phyloP scores from a whole-genome alignment of 257 asterid species.

The Coffea canephora region DNA sequence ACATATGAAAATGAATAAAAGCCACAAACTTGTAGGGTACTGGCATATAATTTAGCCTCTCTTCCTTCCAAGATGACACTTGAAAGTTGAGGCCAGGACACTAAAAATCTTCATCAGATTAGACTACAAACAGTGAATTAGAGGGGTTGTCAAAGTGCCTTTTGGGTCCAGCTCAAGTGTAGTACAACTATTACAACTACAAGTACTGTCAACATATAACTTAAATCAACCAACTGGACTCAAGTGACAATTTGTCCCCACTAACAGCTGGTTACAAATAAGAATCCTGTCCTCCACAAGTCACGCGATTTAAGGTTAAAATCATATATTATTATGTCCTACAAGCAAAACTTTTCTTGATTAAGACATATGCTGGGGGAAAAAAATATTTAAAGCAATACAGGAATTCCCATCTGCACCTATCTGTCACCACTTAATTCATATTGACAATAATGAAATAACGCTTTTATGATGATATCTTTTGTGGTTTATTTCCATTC shows the following conservation, averaged over 20 bases:
- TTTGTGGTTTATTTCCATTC: not conserved
- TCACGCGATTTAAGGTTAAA: conserved; percentile 38
- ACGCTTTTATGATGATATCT: not conserved
- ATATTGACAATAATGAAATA: not conserved
- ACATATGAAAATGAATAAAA: too few species aligned
- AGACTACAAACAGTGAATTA: not conserved
- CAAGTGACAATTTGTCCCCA: conserved; percentile 48
- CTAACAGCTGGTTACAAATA: conserved; percentile 69
- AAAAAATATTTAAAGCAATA: not conserved
- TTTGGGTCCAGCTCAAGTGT: conserved; percentile 61
- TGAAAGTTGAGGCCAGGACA: not conserved
- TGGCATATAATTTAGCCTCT: not conserved
- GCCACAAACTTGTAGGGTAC: too few species aligned
- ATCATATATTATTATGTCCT: conserved; percentile 27
- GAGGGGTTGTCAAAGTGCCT: conserved; percentile 16
- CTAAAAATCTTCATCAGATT: too few species aligned
- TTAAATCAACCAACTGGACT: conserved; percentile 24
- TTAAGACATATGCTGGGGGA: conserved; percentile 27
- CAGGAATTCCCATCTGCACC: not conserved
- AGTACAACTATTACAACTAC: not conserved
- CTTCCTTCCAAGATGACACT: too few species aligned
- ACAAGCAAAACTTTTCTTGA: conserved; percentile 23
- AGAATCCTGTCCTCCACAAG: conserved; percentile 38
- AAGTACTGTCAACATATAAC: conserved; percentile 6
- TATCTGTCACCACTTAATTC: not conserved